A percentile compares a stretch with the other conserved stretches of the same genome.
Conservation (phyloP, 2,329 filamentous ascomycete species). For the Hypoxylon sp. region DNA sequence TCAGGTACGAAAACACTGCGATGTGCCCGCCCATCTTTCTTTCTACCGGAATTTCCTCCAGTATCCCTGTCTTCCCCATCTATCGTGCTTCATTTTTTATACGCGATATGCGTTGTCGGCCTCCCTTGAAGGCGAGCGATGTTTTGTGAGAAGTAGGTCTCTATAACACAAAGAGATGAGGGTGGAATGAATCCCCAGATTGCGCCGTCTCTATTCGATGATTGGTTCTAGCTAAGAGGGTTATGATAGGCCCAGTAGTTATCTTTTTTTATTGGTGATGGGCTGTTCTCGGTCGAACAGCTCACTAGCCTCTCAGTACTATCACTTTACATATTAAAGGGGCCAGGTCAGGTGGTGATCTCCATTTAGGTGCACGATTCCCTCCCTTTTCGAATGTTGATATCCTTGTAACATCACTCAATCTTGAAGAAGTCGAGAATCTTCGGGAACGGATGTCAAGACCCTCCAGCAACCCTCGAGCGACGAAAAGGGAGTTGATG, state of each 20-base stretch:
- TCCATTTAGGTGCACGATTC: slow-evolving; percentile 20
- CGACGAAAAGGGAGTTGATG: slow-evolving; percentile 39
- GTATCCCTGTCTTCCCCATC: slow-evolving; percentile 32
- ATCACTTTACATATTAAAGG: slow-evolving; percentile 39
- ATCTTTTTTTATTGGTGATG: slow-evolving; percentile 36
- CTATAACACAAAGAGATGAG: slow-evolving; percentile 12
- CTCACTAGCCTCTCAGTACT: slow-evolving; percentile 19
- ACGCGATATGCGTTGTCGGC: slow-evolving; percentile 42
- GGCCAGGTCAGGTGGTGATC: slow-evolving; percentile 35
- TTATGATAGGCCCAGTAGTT: slow-evolving; percentile 34
- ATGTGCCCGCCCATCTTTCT: slow-evolving; percentile 17
- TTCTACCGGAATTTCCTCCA: slow-evolving; percentile 31
- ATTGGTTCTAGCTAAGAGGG: slow-evolving; percentile 17
- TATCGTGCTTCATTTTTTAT: slow-evolving; percentile 33
- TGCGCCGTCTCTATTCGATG: slow-evolving; percentile 11
- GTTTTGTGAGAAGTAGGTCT: slow-evolving; percentile 9
- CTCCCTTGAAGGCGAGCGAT: slow-evolving; percentile 24
- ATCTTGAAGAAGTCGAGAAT: slow-evolving; percentile 36
- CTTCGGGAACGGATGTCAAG: slow-evolving; percentile 31
- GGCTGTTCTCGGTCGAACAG: slow-evolving; percentile 30
- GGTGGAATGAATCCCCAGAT: slow-evolving; percentile 21
- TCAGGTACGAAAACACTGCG: slow-evolving; percentile 34
- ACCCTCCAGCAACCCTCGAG: slow-evolving; percentile 30
- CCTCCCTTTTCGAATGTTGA: slow-evolving; percentile 16
- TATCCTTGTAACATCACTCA: slow-evolving; percentile 29